Evolutionary conservation across 345 rosid genomes (phyloP), one percentile per base, ranked within the genome.

Genomic region (Turritis glabra): DNA sequence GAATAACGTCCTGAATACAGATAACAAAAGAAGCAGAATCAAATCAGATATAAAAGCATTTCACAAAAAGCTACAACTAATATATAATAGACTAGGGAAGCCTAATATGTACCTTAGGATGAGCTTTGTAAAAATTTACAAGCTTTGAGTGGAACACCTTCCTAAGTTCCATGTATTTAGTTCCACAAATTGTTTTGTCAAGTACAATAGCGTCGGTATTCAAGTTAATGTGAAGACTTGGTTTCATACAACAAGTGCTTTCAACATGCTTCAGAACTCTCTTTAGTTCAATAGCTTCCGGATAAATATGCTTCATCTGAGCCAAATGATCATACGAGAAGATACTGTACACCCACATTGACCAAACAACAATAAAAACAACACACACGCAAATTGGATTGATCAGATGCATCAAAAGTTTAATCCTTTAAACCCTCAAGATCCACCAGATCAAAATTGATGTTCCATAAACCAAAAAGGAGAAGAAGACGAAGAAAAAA

Each of bases 261-360:
- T 89, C 90, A 79, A 89, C 94, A 76, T 79, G 79, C 56, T 57
- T 61, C 4, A 86, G 78, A 37, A 85, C 78, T 78, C 80, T 88
- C 84, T 79, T 92, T 7, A 92, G 62, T 63, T 87, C 88, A 58
- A 92, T 88, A 2, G 82, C 92, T 80, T 92, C 96, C 0, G 99
- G 94, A 26, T 92, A 76, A 60, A 95, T 74, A 76, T 83, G 81
- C 86, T 85, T 95, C 87, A 90, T 29, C 57, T 89, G 94, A 56
- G 98, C 89, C 80, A 95, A 76, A 80, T 92, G 89, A 40, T 68
- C 33, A 66, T 84, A 66, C 11, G 86, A 80, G 63, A 90, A 90
- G 73, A 87, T 87, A 94, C 99, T 90, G 75, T 23, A 73, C 47
- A 19, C 79, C 35, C 37, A 74, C 47, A 64, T 9, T 29, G 7